Conservation (phyloP, 371 early-diverging fungal genomes). For the Mucor circinelloides region DNA sequence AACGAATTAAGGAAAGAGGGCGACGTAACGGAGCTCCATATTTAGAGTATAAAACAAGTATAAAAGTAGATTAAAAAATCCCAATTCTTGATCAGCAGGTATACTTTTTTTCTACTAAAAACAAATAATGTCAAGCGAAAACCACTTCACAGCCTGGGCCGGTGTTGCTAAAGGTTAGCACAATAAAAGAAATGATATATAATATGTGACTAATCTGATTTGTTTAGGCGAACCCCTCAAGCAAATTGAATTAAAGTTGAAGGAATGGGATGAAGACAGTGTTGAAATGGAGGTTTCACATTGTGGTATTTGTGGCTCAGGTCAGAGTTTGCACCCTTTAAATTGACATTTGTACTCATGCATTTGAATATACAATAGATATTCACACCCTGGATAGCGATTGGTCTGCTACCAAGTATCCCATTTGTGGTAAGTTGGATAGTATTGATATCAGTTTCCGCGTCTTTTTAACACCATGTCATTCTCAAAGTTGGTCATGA, state of each 20-base stretch:
- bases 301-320: constrained; percentile 58
- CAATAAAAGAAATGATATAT: background rate
- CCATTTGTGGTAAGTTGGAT: constrained; percentile 61
- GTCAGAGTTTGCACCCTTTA: too few relatives aligned
- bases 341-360: too few relatives aligned
- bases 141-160: constrained; percentile 46
- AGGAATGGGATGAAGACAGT: constrained; percentile 46
- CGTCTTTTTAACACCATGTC: constrained; percentile 38
- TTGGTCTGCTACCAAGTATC: constrained; percentile 42
- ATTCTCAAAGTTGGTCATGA: constrained; percentile 54
- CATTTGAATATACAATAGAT: too few relatives aligned
- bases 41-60: background rate
- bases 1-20: background rate
- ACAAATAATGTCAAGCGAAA: constrained; percentile 33
- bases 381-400: constrained; percentile 32
- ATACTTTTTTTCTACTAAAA: background rate
- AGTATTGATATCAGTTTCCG: constrained; percentile 46
- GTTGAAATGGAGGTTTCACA: constrained; percentile 54
- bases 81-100: background rate
- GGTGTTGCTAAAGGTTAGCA: constrained; percentile 16
- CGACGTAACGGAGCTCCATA: background rate
- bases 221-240: constrained; percentile 19
- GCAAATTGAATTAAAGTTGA: constrained; percentile 25
- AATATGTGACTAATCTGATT: background rate
- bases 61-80: background rate